Base-by-base conservation (phyloP, 2,329 filamentous ascomycete species). In the Lasiodiplodia theobromae region DNA sequence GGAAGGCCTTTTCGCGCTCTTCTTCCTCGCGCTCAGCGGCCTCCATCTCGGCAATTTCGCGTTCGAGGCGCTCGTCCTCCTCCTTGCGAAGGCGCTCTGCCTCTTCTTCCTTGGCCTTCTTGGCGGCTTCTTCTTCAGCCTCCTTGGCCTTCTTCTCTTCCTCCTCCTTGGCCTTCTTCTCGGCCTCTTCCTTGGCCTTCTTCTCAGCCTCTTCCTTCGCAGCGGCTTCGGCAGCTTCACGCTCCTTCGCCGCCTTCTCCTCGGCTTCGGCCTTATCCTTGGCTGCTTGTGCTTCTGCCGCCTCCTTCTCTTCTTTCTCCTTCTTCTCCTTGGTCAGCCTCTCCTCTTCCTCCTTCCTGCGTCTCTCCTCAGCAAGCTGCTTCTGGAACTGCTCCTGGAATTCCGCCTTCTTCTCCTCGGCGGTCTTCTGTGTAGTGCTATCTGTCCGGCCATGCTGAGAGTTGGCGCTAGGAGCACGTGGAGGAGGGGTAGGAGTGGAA, bases 401-500 rank as follows among this genome's bases (percentile, higher is more conserved):
- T 14, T 82, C 82, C 31, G 77, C 78, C 73, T 83, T 82, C 71
- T 93, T 93, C 81, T 97, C 92, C 77, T 95, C 80, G 16, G 88
- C 87, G 1, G 91, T 91, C 86, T 96, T 96, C 52, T 83, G 83
- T 28, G 85, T 85, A 76, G 85, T 86, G 80, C 91, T 94, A 64
- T 96, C 93, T 18, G 88, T 85, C 52, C 92, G 91, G 67, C 81
- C 82, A 74, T 96, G 92, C 23, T 90, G 85, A 23, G 89, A 85
- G 53, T 85, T 87, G 23, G 84, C 85, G 73, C 88, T 94, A 11
- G 87, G 84, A 2, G 90, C 85, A 75, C 93, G 94, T 28, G 93
- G 92, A 14, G 94, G 93, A 28, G 83, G 82, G 5, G 83, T 84
- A 10, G 93, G 92, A 0, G 93, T 95, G 3, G 93, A 92, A 10